phyloP scores from a whole-genome alignment of 306 rosid species.

The Rosa persica region DNA sequence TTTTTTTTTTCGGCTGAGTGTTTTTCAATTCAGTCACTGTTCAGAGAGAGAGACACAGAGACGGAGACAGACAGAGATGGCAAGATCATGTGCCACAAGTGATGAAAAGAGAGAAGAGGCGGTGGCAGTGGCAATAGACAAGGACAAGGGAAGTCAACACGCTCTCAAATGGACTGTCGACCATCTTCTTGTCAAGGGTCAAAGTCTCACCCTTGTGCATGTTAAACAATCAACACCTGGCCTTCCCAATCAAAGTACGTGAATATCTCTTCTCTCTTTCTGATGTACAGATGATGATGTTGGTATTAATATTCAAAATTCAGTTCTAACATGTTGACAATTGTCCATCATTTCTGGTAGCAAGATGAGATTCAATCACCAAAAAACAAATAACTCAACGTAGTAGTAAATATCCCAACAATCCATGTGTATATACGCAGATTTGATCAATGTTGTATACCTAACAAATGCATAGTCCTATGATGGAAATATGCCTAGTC shows the following conservation, averaged over 20 bases:
- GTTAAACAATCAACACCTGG: constrained; percentile 51
- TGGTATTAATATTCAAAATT: not conserved
- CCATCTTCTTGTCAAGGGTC: constrained; percentile 65
- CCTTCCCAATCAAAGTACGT: constrained; percentile 42
- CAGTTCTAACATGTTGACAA: not conserved
- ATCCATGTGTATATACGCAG: not conserved
- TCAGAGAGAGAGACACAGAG: not conserved
- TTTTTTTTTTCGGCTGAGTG: too few relatives aligned
- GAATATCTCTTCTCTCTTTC: not conserved
- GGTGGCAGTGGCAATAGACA: constrained; percentile 82
- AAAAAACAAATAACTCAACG: not conserved
- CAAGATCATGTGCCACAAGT: constrained; percentile 28
- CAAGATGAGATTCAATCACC: not conserved
- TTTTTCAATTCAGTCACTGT: too few relatives aligned
- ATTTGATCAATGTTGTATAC: not conserved
- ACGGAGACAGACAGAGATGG: constrained; percentile 29
- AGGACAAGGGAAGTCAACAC: constrained; percentile 71
- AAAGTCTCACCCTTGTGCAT: constrained; percentile 53
- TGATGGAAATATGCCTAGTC: not conserved
- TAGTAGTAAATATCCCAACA: not conserved
- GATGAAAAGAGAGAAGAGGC: constrained; percentile 42
- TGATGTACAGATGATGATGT: not conserved
- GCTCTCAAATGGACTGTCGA: constrained; percentile 89
- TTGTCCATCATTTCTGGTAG: not conserved
- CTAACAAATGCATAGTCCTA: not conserved